These are phyloP conservation scores for Scheffersomyces amazonensis DNA, from an alignment of 805 yeast species.

Conservation along the genomic window DNA sequence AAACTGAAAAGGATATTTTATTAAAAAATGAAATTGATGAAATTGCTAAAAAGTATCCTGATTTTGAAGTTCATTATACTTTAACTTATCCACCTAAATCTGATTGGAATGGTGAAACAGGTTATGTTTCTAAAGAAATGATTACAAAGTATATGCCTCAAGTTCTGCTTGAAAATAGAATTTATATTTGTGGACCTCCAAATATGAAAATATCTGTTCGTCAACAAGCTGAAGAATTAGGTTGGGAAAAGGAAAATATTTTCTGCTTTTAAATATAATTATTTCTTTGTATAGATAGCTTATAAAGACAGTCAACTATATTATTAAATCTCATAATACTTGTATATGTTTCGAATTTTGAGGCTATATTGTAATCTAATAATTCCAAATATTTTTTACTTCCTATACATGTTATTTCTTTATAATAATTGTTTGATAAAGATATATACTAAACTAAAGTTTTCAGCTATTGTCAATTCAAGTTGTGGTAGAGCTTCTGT, in stretches of 20 bases:
- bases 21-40: constrained; percentile 72
- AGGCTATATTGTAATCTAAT: no score
- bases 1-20: constrained; percentile 73
- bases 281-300: no score
- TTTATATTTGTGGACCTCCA: constrained; percentile 74
- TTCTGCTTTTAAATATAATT: constrained; percentile 45
- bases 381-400: no score
- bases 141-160: constrained; percentile 52
- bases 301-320: no score
- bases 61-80: constrained; percentile 59
- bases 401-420: no score
- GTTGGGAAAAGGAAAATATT: constrained; percentile 55
- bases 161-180: constrained; percentile 47
- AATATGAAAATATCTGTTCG: constrained; percentile 58
- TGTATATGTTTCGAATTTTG: no score
- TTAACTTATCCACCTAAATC: constrained; percentile 44
- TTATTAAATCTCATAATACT: no score
- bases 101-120: constrained; percentile 57
- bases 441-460: no score
- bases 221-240: constrained; percentile 52
- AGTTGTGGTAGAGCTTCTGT: no score
- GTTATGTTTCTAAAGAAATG: constrained; percentile 59
- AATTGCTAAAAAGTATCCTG: constrained; percentile 59
- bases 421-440: no score
- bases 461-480: no score